A percentile compares a stretch with the other conserved stretches of the same genome.
Conservation (phyloP, 768 basidiomycete species). For the Mycena capillaripes region DNA sequence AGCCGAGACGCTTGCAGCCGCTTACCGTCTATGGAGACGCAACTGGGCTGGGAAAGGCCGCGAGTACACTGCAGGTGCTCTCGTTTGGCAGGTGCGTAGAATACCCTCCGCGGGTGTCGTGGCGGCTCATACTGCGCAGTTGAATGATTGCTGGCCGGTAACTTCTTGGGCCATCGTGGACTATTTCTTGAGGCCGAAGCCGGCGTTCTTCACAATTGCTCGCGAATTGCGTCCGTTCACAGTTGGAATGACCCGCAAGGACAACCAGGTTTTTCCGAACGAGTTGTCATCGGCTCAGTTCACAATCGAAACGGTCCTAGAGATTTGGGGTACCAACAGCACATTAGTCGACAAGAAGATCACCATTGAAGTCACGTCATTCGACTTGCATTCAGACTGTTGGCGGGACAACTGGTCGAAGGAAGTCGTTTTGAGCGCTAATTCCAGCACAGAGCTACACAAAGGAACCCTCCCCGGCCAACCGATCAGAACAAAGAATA, state of each 20-base stretch:
- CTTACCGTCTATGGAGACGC: slow-evolving; percentile 92
- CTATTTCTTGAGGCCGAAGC: slow-evolving; percentile 95
- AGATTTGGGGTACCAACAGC: slow-evolving; percentile 93
- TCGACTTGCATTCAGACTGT: slow-evolving; percentile 71
- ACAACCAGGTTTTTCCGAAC: slow-evolving; percentile 69
- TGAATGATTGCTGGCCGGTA: slow-evolving; percentile 95
- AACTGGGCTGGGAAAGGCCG: slow-evolving; percentile 91
- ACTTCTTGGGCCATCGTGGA: slow-evolving; percentile 96
- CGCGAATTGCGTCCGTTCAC: slow-evolving; percentile 87
- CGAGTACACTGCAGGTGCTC: slow-evolving; percentile 90
- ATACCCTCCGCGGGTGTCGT: background rate
- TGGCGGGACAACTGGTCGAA: slow-evolving; percentile 69
- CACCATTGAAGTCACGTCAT: slow-evolving; percentile 74
- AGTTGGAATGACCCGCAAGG: slow-evolving; percentile 88
- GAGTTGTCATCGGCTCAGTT: slow-evolving; percentile 77
- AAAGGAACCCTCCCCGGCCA: slow-evolving; percentile 81
- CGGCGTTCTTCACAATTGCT: slow-evolving; percentile 88
- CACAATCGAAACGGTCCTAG: slow-evolving; percentile 74
- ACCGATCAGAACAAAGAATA: slow-evolving; percentile 72
- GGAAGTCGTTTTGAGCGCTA: slow-evolving; percentile 71
- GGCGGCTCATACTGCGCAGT: slow-evolving; percentile 52
- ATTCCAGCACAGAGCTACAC: slow-evolving; percentile 89
- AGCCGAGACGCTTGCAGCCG: slow-evolving; percentile 89
- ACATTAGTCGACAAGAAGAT: slow-evolving; percentile 70
- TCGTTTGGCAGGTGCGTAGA: slow-evolving; percentile 91